Evolutionary conservation across 164 flowering plant species (phyloP).

Genomic region (Macadamia tetraphylla): DNA sequence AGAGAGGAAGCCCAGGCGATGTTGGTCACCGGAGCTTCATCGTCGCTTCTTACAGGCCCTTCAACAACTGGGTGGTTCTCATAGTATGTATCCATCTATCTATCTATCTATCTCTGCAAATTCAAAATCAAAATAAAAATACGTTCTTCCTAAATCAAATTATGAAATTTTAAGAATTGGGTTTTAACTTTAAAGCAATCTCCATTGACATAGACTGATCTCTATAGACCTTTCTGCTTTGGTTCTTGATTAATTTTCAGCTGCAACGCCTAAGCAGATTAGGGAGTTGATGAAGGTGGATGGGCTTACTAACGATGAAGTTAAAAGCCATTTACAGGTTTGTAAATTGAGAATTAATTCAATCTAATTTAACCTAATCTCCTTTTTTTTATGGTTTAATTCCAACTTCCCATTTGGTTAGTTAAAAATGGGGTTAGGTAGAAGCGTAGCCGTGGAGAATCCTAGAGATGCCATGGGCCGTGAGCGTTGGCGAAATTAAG

Average conservation of each 20-base stretch:
- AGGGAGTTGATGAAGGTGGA: slow-evolving; percentile 95
- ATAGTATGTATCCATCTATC: slow-evolving; percentile 37
- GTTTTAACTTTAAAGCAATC: too few relatives aligned
- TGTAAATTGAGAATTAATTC: slow-evolving; percentile 2
- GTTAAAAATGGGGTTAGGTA: too few relatives aligned
- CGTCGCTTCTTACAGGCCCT: slow-evolving; percentile 67
- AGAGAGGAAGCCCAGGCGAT: slow-evolving; percentile 61
- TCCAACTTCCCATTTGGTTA: too few relatives aligned
- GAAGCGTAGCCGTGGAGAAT: too few relatives aligned
- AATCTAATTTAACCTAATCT: too few relatives aligned
- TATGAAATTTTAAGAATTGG: too few relatives aligned
- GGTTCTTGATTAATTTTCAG: slow-evolving; percentile 29
- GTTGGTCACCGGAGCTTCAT: slow-evolving; percentile 94
- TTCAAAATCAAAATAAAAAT: too few relatives aligned
- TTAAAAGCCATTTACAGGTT: slow-evolving; percentile 98
- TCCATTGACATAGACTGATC: not conserved
- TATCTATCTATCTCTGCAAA: too few relatives aligned
- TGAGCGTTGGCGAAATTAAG: too few relatives aligned
- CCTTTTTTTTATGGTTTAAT: too few relatives aligned
- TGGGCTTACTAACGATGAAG: slow-evolving; percentile 96
- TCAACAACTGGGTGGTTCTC: slow-evolving; percentile 89
- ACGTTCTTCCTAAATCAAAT: not conserved
- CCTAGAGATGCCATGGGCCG: too few relatives aligned
- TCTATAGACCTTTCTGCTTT: not conserved
- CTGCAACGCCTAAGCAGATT: slow-evolving; percentile 92